phyloP scores from a whole-genome alignment of 2,329 filamentous ascomycete species.

The Stachybotrys chartarum region DNA sequence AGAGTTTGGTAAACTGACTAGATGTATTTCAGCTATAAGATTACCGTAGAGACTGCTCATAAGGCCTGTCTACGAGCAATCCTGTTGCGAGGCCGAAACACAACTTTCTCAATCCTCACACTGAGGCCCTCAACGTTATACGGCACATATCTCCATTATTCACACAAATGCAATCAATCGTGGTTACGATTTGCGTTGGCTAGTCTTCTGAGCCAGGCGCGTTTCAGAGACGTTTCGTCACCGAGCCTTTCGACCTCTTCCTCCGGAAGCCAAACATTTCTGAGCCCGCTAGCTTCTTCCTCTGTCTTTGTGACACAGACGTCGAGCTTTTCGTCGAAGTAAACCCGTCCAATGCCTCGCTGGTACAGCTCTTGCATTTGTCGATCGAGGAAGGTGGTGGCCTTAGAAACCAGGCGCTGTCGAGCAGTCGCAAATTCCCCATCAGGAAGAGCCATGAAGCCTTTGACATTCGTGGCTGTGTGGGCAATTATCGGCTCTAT shows the following conservation, averaged over 20 bases:
- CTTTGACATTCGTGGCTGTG: not conserved
- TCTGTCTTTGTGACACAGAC: not conserved
- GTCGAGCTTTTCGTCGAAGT: not conserved
- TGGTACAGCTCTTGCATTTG: not conserved
- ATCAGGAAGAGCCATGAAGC: not conserved
- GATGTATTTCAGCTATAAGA: no score
- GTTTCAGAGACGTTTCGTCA: not conserved
- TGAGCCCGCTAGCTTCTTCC: not conserved
- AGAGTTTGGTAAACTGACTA: no score
- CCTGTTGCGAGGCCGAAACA: no score
- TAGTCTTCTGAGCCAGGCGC: not conserved
- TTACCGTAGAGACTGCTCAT: no score
- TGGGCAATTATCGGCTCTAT: not conserved
- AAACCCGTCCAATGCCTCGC: not conserved
- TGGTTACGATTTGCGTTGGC: not conserved
- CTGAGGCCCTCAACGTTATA: no score
- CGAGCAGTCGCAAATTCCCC: not conserved
- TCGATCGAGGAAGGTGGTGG: not conserved
- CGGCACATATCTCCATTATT: no score
- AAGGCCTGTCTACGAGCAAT: no score
- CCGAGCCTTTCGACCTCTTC: not conserved
- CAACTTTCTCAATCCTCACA: no score
- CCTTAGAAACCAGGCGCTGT: not conserved
- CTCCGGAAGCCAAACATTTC: not conserved
- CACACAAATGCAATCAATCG: no score